Conservation (phyloP, 768 basidiomycete genomes). For the Dendrothele bispora region DNA sequence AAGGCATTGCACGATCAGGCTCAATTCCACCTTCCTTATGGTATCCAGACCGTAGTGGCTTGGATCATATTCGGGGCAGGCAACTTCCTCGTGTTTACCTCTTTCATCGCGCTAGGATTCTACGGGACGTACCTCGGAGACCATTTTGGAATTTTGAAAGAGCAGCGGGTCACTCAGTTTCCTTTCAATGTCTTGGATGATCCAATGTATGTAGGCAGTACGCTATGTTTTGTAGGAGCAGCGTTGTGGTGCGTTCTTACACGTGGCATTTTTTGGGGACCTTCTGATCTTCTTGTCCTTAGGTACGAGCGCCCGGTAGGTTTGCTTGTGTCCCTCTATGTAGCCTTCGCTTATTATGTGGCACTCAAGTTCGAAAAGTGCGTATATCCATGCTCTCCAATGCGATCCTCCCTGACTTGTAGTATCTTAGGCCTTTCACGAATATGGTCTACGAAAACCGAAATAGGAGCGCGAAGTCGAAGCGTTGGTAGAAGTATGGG, state of each 20-base stretch:
- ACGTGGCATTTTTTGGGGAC: neutral
- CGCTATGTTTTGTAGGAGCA: constrained; percentile 82
- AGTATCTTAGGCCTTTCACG: constrained; percentile 61
- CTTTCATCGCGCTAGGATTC: too few species aligned
- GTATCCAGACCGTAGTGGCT: too few species aligned
- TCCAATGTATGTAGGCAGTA: constrained; percentile 98
- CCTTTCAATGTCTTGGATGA: constrained; percentile 92
- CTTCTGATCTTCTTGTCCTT: neutral
- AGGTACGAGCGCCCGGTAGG: constrained; percentile 90
- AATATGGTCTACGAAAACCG: constrained; percentile 78
- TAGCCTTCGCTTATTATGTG: constrained; percentile 80
- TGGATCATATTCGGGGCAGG: too few species aligned
- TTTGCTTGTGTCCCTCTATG: constrained; percentile 74
- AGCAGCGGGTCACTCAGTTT: too few species aligned
- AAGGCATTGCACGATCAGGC: too few species aligned
- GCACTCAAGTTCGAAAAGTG: constrained; percentile 92
- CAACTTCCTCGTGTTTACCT: too few species aligned
- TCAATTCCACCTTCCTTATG: too few species aligned
- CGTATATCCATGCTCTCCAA: constrained; percentile 25
- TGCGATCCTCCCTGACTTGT: too few species aligned
- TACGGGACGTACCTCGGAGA: too few species aligned
- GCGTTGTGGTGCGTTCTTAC: constrained; percentile 72
- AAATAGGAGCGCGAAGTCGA: too few species aligned
- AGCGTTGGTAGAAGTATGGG: too few species aligned
- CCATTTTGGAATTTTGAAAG: too few species aligned